Evolutionary conservation across 1,284 basidiomycete species (phyloP), one percentile per base, ranked within the genome.

Genomic region (Apiotrichum domesticum): DNA sequence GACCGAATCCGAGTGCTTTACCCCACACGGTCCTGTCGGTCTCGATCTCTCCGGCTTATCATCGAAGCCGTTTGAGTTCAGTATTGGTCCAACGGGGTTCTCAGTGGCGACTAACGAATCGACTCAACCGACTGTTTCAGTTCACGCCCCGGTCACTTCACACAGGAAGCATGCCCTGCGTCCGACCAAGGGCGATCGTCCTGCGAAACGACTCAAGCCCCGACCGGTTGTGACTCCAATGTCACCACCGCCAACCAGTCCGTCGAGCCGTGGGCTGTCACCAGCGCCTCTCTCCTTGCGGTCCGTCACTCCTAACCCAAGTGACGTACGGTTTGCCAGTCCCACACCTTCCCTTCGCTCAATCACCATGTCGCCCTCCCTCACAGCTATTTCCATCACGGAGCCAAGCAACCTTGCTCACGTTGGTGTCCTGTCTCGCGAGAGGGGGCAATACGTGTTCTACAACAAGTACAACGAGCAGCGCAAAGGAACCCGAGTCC

Each of bases 31-130:
- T 13, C 39, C 51, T 2, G 14, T 35, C 11, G 35, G 37, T 4
- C 34, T 35, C 32, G 15, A 11, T 10, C 46, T 47, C n/a, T 5
- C 46, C 5, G 46, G 34, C 13, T 6, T 35, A 2, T 10, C 35
- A 13, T 43, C 51, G 21, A 54, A 40, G 8, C 58, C 67, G 2
- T 67, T 69, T 47, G 64, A 59, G 1, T 69, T 69, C 50, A 69
- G 62, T 9, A 66, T 69, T 32, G 66, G 67, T 7, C 64, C 67
- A 0, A 46, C 57, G 32, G 67, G 67, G 1, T 67, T 69, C 46
- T 35, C 34, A 4, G 54, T 57, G 14, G 53, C 55, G 4, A 46
- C 29, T 8, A 45, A 57, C 2, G 52, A 46, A 13, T 51, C 41
- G 14, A 10, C 32, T 4, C 11, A 21, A 21, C 9, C 29, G 42